These are phyloP conservation scores for Fusarium citri DNA, from an alignment of 2,329 filamentous ascomycete genomes.

Conservation along the genomic window DNA sequence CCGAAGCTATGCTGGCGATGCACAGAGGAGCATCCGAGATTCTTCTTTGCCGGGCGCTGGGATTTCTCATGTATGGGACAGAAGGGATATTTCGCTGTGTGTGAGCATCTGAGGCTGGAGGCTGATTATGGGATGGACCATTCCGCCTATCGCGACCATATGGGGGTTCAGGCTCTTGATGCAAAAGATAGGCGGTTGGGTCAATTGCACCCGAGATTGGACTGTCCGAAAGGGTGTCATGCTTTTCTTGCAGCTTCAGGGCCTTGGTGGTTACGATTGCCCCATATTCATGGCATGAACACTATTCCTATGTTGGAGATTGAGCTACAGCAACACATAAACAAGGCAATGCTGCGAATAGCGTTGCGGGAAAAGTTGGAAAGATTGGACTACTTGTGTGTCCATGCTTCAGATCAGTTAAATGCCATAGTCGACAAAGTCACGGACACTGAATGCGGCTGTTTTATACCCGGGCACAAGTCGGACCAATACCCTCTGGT, in stretches of 20 bases:
- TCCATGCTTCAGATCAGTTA: neutral
- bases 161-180: too few species aligned
- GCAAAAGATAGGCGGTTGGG: too few species aligned
- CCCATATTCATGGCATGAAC: too few species aligned
- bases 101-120: neutral
- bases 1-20: rapidly evolving
- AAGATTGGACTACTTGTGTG: neutral
- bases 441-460: neutral
- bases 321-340: rapidly evolving
- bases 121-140: too few species aligned
- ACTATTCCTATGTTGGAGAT: neutral
- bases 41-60: neutral
- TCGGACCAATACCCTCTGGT: neutral
- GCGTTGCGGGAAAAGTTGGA: neutral
- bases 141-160: rapidly evolving
- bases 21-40: rapidly evolving
- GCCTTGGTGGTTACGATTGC: too few species aligned
- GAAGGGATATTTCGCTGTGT: neutral
- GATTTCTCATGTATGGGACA: neutral
- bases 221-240: neutral
- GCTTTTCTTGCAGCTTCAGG: too few species aligned
- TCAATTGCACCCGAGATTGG: rapidly evolving
- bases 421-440: rapidly evolving
- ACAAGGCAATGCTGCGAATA: rapidly evolving
- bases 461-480: rapidly evolving